These are phyloP conservation scores for Melocanna baccifera DNA, from an alignment of 176 grass and related monocot species.

Conservation along the genomic window DNA sequence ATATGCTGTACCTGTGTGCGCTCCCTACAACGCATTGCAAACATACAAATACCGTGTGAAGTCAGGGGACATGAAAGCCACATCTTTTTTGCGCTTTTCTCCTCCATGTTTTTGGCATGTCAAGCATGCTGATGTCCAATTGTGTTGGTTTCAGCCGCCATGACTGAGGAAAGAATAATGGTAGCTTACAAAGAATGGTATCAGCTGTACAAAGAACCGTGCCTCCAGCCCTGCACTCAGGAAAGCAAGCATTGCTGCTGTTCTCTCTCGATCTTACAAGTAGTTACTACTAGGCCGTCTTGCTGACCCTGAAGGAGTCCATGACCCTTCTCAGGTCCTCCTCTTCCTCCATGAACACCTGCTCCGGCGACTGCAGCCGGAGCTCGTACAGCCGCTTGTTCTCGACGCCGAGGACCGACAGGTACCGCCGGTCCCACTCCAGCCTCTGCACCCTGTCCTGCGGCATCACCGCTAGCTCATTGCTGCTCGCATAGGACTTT, in stretches of 20 bases:
- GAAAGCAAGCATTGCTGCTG: conserved; percentile 15
- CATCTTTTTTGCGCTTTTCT: background rate
- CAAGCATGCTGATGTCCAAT: conserved; percentile 22
- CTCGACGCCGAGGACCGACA: conserved; percentile 84
- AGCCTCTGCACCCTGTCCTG: conserved; percentile 71
- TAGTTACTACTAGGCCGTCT: conserved; percentile 1
- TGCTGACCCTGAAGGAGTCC: conserved; percentile 79
- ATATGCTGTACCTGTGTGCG: conserved; percentile 86
- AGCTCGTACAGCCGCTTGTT: conserved; percentile 85
- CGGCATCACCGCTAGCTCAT: conserved; percentile 94
- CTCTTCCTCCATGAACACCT: conserved; percentile 71
- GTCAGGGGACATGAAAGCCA: background rate
- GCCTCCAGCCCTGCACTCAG: background rate
- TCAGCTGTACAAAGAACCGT: conserved; percentile 8
- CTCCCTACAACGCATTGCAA: conserved; percentile 86
- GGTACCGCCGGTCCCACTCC: conserved; percentile 87
- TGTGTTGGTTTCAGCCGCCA: conserved; percentile 64
- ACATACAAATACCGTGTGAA: conserved; percentile 96
- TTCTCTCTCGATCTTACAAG: background rate
- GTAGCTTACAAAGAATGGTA: background rate
- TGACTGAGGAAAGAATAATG: conserved; percentile 43
- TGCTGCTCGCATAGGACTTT: conserved; percentile 90
- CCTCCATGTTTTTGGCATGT: background rate
- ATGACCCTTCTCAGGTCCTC: conserved; percentile 71
- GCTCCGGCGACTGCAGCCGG: conserved; percentile 73